Evolutionary conservation across 495 filamentous ascomycete species (phyloP).

Genomic region (Melanomma pulvis-pyrius): DNA sequence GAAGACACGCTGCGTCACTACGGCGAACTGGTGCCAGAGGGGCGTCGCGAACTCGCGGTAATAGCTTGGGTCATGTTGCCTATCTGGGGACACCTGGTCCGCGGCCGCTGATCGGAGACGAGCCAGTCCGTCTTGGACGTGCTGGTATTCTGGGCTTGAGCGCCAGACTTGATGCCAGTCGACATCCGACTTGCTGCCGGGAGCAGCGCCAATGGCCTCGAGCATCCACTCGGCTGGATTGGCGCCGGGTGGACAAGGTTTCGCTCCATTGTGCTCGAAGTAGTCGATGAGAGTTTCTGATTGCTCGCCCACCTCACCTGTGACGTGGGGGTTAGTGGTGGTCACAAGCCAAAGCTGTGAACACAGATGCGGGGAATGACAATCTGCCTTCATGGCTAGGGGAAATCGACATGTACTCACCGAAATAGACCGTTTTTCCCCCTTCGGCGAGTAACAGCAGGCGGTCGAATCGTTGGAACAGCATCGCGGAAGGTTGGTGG

Average conservation of each 20-base stretch:
- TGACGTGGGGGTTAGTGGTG: too few species aligned
- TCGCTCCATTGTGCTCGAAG: slow-evolving; percentile 79
- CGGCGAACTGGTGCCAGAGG: slow-evolving; percentile 54
- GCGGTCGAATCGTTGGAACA: slow-evolving; percentile 90
- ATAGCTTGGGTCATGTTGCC: slow-evolving; percentile 41
- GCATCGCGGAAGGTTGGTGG: slow-evolving; percentile 86
- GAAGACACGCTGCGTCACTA: slow-evolving; percentile 68
- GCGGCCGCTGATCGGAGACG: too few species aligned
- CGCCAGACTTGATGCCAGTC: slow-evolving; percentile 87
- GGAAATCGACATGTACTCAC: too few species aligned
- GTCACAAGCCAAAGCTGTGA: too few species aligned
- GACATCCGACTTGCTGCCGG: slow-evolving; percentile 71
- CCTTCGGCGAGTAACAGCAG: slow-evolving; percentile 79
- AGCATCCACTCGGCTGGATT: slow-evolving; percentile 98
- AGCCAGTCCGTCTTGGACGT: slow-evolving; percentile 69
- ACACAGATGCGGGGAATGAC: too few species aligned
- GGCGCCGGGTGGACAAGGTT: slow-evolving; percentile 71
- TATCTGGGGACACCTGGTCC: slow-evolving; percentile 34
- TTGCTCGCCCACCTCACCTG: slow-evolving; percentile 82
- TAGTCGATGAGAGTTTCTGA: slow-evolving; percentile 72
- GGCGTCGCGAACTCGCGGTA: slow-evolving; percentile 49
- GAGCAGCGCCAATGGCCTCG: slow-evolving; percentile 88
- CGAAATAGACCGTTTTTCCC: slow-evolving; percentile 87
- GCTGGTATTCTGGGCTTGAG: slow-evolving; percentile 68
- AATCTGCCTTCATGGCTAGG: too few species aligned